Conservation (phyloP, 1,284 basidiomycete genomes). For the Irpex sp. region DNA sequence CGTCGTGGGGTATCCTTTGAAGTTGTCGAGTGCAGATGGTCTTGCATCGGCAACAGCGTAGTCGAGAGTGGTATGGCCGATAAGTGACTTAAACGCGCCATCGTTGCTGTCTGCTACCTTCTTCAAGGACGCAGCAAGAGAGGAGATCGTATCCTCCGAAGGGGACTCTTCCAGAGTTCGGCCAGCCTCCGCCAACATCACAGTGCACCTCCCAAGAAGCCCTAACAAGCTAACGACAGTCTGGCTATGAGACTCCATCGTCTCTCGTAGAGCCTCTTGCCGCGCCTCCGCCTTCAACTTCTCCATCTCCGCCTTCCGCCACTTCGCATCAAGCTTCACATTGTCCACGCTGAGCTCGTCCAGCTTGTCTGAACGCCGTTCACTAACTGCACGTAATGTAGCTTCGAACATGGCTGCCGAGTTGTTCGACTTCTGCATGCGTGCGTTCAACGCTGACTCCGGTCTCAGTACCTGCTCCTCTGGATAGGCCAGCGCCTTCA, state of each 20-base stretch:
- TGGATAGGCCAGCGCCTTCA: constrained; percentile 64
- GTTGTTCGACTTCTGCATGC: constrained; percentile 69
- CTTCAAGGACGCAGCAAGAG: constrained; percentile 47
- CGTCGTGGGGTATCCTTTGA: constrained; percentile 35
- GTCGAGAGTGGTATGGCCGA: constrained; percentile 60
- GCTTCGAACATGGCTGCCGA: constrained; percentile 81
- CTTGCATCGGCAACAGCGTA: constrained; percentile 34
- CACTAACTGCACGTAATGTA: constrained; percentile 75
- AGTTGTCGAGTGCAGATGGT: constrained; percentile 21
- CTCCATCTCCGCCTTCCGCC: constrained; percentile 72
- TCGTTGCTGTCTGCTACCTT: constrained; percentile 66
- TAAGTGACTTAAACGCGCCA: constrained; percentile 55
- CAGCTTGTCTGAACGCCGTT: constrained; percentile 75
- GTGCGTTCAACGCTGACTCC: constrained; percentile 57
- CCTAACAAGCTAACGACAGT: constrained; percentile 70
- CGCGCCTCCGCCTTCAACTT: constrained; percentile 67
- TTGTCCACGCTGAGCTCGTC: constrained; percentile 73
- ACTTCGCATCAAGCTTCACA: constrained; percentile 69
- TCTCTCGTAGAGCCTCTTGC: constrained; percentile 62
- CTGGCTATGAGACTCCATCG: constrained; percentile 64
- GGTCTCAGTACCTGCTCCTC: constrained; percentile 68
- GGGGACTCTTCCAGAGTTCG: constrained; percentile 45
- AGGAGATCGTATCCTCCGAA: constrained; percentile 38
- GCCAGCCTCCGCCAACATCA: constrained; percentile 68
- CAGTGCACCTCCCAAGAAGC: constrained; percentile 77